Evolutionary conservation across 495 filamentous ascomycete genomes (phyloP).

Genomic region (Neurospora cerealis): DNA sequence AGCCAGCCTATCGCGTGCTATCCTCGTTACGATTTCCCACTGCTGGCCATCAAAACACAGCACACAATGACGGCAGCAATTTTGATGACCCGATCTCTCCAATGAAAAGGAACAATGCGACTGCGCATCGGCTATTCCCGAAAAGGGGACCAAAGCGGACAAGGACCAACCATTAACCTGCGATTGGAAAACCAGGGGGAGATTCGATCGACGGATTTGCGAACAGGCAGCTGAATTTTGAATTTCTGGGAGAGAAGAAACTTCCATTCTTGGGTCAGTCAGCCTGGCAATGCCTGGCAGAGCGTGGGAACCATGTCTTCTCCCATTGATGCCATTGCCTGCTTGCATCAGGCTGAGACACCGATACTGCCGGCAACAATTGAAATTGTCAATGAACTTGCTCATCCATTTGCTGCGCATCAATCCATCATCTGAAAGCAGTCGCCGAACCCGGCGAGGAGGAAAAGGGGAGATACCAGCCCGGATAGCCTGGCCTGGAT

Average conservation of each 20-base stretch:
- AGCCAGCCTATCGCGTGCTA: neutral
- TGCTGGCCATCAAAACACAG: neutral
- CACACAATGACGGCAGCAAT: neutral
- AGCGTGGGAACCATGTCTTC: neutral
- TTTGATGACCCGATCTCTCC: neutral
- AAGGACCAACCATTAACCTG: neutral
- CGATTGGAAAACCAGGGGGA: neutral
- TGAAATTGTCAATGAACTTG: neutral
- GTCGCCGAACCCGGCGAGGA: too few species aligned
- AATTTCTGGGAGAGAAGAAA: neutral
- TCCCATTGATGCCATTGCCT: neutral
- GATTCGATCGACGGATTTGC: neutral
- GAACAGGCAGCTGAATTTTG: neutral
- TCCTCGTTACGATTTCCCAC: neutral
- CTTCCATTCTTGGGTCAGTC: neutral
- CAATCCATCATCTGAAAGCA: neutral
- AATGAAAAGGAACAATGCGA: neutral
- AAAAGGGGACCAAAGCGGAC: neutral
- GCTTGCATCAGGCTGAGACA: neutral
- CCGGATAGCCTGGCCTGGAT: too few species aligned
- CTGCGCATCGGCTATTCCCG: neutral
- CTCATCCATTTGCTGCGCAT: neutral
- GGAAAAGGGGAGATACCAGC: too few species aligned
- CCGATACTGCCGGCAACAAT: neutral
- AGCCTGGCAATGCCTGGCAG: neutral